Conservation (phyloP, 768 basidiomycete species). For the Lepiota subincarnata region DNA sequence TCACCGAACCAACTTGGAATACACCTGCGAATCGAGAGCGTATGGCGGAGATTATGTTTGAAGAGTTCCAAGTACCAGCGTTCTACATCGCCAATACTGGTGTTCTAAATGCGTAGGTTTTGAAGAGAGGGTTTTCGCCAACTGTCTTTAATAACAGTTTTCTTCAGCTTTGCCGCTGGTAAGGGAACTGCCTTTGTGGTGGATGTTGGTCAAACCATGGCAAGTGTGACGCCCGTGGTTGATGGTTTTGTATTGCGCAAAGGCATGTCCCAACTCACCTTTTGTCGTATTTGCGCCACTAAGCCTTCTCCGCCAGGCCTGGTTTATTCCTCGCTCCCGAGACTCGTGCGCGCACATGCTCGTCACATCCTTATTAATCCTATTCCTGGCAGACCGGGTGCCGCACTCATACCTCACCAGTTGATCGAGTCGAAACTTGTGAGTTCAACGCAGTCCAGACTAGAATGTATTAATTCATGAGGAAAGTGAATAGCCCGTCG, state of each 20-base stretch:
- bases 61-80: constrained; percentile 90
- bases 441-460: constrained; percentile 13
- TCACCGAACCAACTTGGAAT: constrained; percentile 98
- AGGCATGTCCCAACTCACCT: constrained; percentile 42
- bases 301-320: constrained; percentile 53
- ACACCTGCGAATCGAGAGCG: constrained; percentile 87
- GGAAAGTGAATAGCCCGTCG: constrained; percentile 56
- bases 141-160: neutral
- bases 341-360: constrained; percentile 78
- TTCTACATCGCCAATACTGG: constrained; percentile 96
- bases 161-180: constrained; percentile 84
- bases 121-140: neutral
- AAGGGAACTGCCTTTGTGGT: constrained; percentile 96
- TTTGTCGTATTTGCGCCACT: neutral
- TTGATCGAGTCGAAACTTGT: constrained; percentile 82
- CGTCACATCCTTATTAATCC: constrained; percentile 57
- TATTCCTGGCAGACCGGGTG: constrained; percentile 45
- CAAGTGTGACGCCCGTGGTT: constrained; percentile 91
- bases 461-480: constrained; percentile 3
- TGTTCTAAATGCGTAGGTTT: constrained; percentile 83
- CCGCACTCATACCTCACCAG: constrained; percentile 81
- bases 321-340: constrained; percentile 66
- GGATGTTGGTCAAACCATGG: constrained; percentile 86
- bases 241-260: constrained; percentile 97
- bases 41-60: constrained; percentile 97